Evolutionary conservation across 768 basidiomycete genomes (phyloP), one percentile per base, ranked within the genome.

Genomic region (Candolleomyces aberdarensis): DNA sequence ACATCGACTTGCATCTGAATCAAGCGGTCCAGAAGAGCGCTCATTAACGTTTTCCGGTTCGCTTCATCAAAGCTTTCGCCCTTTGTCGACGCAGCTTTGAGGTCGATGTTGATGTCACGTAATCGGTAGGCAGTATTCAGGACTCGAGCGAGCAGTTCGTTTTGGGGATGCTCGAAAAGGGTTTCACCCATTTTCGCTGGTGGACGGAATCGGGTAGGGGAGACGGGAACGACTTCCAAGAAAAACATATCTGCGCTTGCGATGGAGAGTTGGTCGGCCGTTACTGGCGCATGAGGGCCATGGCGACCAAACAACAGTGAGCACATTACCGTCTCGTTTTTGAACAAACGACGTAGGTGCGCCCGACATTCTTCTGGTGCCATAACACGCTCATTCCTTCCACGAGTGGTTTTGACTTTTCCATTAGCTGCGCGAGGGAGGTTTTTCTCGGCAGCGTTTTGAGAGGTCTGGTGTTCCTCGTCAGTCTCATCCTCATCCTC

Each of bases 161-260:
- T 99, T 66, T 98, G 96, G 0, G 94, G 86, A 74, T 98, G 95
- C 70, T 99, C 97, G 73, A 98, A 98, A 0, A 97, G 80, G 48
- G 86, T 88, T 58, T 96, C 97, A 57, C 87, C 92, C 88, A 98
- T 84, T 69, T 87, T 90, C 2, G 93, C 84, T 3, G 97, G 91
- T 3, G 97, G 97, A 50, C 97, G 87, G 80, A 98, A 99, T 40
- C 96, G 91, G 7, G 94, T 96, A 15, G 97, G 97, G 15, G 95
- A 84, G 19, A 98, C 91, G 32, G 94, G 87, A 20, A 99, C 73
- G 56, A 92, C 94, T 39, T 96, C 92, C 78, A 98, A 79, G 81
- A 99, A 99, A 75, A 98, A 98, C 85, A 98, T 94, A 71, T 98
- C 97, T 48, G 95, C 90, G 32, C 86, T 88, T 9, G 89, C 89